Base-by-base conservation (phyloP, 2,329 filamentous ascomycete genomes). In the Trichophyton mentagrophytes region DNA sequence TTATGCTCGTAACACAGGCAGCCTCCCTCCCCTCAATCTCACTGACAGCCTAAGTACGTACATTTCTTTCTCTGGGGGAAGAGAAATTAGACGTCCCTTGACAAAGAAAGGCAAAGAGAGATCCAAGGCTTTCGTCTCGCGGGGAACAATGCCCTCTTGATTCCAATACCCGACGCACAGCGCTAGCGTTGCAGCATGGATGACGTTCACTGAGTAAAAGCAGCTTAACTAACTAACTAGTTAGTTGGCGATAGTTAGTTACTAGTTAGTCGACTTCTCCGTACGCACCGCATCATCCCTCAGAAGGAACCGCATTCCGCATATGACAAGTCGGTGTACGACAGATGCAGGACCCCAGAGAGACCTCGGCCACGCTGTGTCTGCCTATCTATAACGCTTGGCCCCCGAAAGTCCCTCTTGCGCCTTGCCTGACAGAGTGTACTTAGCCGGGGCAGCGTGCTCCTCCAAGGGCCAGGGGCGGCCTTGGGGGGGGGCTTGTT, bases 391-490 rank as follows among this genome's bases (percentile, higher is more conserved):
- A 38, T 55, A 30, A 22, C 22, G 46, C 46, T 30, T 30, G 51
- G 30, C 51, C 51, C 27, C 30, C 4, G 11, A 30, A 30, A 17
- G 15, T 30, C 27, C n/a, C 22, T 17, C n/a, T 38, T 55, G 51
- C 51, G 51, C 51, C 51, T 55, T 55, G 51, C 51, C 51, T 2
- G 51, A 55, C 27, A 33, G 49, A 55, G 51, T n/a, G 33, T n/a
- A 36, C 25, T 55, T 30, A 53, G 49, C 17, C 51, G 51, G 27
- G 51, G 27, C 51, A 55, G 51, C 20, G 51, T 17, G 25, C 25
- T 51, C 51, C 15, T 55, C 51, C 51, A 55, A 55, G 22, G 51
- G 15, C 51, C 13, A 27, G 51, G 51, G 51, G 51, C 51, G 51
- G 51, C 51, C 51, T 27, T 55, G 51, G 22, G 51, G 17, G 17